These are phyloP conservation scores for Clitocybe nebularis DNA, from an alignment of 1,284 basidiomycete genomes.

Conservation along the genomic window DNA sequence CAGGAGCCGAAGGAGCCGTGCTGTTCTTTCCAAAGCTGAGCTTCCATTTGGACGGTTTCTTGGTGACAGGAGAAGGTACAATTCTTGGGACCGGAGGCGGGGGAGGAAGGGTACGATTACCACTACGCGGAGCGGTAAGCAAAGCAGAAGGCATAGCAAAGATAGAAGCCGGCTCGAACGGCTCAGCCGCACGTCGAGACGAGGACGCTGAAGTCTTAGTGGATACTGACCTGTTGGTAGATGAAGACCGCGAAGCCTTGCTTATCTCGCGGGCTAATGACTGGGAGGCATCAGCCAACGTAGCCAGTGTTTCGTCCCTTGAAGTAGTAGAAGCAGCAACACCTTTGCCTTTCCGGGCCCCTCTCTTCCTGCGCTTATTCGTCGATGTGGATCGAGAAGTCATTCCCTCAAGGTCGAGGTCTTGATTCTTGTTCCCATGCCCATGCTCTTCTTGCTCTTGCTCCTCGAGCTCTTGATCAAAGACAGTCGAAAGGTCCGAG, in stretches of 20 bases:
- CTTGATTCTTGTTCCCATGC: constrained; percentile 31
- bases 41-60: constrained; percentile 81
- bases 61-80: constrained; percentile 37
- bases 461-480: constrained; percentile 49
- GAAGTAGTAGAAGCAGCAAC: constrained; percentile 26
- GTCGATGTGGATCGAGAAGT: constrained; percentile 58
- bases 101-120: constrained; percentile 14
- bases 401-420: constrained; percentile 28
- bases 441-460: constrained; percentile 30
- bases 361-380: constrained; percentile 75
- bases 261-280: constrained; percentile 81
- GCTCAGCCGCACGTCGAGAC: constrained; percentile 21
- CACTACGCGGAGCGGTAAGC: constrained; percentile 21
- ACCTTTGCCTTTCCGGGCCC: constrained; percentile 69
- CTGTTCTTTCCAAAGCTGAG: constrained; percentile 65
- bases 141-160: constrained; percentile 36
- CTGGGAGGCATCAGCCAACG: constrained; percentile 78
- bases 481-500: constrained; percentile 44
- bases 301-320: constrained; percentile 57
- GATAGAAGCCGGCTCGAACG: constrained; percentile 39
- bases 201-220: constrained; percentile 24
- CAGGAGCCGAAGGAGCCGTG: constrained; percentile 28
- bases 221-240: constrained; percentile 28
- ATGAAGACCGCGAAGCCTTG: constrained; percentile 42
- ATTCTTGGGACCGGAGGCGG: constrained; percentile 22